These are phyloP conservation scores for Coemansia sp. DNA, from an alignment of 192 early-diverging fungal species.

Conservation along the genomic window DNA sequence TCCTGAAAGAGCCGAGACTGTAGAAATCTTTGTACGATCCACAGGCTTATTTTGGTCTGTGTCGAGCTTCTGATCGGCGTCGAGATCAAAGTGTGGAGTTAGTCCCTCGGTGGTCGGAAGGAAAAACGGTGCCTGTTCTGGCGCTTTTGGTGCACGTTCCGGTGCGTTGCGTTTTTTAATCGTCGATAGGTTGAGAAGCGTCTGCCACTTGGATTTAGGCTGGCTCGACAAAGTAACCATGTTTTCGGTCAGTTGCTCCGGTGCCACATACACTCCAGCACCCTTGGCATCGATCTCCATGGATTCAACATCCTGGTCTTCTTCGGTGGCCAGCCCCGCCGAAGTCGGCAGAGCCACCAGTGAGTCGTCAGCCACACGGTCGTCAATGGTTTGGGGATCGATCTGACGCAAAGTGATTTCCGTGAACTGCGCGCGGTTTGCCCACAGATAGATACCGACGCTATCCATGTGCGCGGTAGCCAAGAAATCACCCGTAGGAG, in stretches of 20 bases:
- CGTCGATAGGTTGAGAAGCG: conserved; percentile 81
- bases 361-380: conserved; percentile 17
- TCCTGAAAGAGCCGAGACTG: conserved; percentile 65
- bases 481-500: conserved; percentile 88
- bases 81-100: conserved; percentile 65
- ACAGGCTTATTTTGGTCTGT: conserved; percentile 47
- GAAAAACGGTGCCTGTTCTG: conserved; percentile 94
- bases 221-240: conserved; percentile 85
- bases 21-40: conserved; percentile 51
- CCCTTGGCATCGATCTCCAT: conserved; percentile 5
- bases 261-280: conserved; percentile 28
- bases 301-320: conserved; percentile 32
- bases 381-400: conserved; percentile 12
- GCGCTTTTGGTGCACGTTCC: conserved; percentile 81
- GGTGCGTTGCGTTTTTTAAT: conserved; percentile 95
- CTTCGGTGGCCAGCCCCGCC: conserved; percentile 59
- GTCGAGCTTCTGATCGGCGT: conserved; percentile 29
- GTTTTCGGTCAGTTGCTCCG: conserved; percentile 72
- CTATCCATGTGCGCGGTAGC: conserved; percentile 91
- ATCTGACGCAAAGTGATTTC: conserved; percentile 73
- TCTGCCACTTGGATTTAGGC: conserved; percentile 90
- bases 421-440: conserved; percentile 79
- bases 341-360: conserved; percentile 64
- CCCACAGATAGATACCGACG: conserved; percentile 92
- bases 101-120: conserved; percentile 77